Evolutionary conservation across 176 grass and related monocot species (phyloP), one percentile per base, ranked within the genome.

Genomic region (Oryza meridionalis): DNA sequence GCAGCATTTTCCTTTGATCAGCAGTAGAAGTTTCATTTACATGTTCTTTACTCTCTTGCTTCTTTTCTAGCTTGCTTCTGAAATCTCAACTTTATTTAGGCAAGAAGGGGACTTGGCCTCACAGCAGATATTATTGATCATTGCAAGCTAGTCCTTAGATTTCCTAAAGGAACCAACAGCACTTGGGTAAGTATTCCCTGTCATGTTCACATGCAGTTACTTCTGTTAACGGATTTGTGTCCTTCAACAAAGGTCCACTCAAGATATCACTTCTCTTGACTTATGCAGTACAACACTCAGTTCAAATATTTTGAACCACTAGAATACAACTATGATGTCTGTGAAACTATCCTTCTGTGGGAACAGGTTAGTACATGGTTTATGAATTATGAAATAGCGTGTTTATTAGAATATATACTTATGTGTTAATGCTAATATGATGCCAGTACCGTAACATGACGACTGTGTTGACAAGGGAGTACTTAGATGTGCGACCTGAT

Each of bases 391-490:
- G 74, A 73, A 42, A 64, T 78, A 79, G 59, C 15, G 46, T 79
- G 35, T 66, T 81, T 83, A 27, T 74, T 27, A 63, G 16, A 14
- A 11, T 82, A 45, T 77, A 63, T 49, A 21, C 32, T 35, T 17
- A 25, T 72, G 7, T 90, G 67, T 13, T 91, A 53, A 91, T 68
- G 66, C 25, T 72, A 67, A 69, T 65, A 22, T 73, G 70, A 35
- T 90, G 75, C 37, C 87, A 98, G 96, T 95, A 98, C 77, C 92
- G 93, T 74, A 98, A 90, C 86, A 95, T 93, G 93, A 98, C 91
- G 5, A 98, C 96, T 71, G 91, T 98, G 44, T 86, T 98, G 91
- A 98, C 96, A 93, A 91, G 93, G 91, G 93, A 98, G 82, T 98
- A 98, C 70, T 81, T 98, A 80, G 96, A 95, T 90, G 96, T 90